Conservation (phyloP, 2,329 filamentous ascomycete species). For the Microsporum canis region DNA sequence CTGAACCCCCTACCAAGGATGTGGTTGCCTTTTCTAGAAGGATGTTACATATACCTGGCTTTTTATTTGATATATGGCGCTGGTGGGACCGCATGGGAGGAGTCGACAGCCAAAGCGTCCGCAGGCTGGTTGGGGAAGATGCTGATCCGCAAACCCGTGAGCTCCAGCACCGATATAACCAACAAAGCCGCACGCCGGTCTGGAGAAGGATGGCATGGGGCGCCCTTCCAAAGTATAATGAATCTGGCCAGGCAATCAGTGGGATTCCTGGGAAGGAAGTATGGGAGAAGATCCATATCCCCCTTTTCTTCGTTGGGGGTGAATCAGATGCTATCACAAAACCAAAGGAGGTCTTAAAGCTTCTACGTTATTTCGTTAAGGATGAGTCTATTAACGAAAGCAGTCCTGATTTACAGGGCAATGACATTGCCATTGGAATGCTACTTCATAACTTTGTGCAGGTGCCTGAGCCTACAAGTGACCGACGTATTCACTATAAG, state of each 20-base stretch:
- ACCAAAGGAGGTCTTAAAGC: constrained; percentile 57
- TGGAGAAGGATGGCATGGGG: constrained; percentile 75
- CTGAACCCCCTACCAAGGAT: constrained; percentile 49
- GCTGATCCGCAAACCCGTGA: constrained; percentile 33
- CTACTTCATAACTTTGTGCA: neutral
- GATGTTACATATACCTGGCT: constrained; percentile 54
- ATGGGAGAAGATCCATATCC: constrained; percentile 62
- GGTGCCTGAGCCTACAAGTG: neutral
- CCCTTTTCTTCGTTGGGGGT: constrained; percentile 68
- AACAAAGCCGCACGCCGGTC: constrained; percentile 68
- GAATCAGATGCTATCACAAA: constrained; percentile 66
- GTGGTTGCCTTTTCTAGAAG: constrained; percentile 43
- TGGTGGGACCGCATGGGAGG: constrained; percentile 71
- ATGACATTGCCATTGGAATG: constrained; percentile 1
- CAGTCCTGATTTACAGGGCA: neutral
- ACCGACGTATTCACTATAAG: neutral
- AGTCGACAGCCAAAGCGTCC: constrained; percentile 63
- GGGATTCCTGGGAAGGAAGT: constrained; percentile 58
- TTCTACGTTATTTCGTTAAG: constrained; percentile 35
- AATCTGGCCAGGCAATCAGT: constrained; percentile 42
- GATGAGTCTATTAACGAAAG: neutral
- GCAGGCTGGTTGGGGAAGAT: constrained; percentile 50
- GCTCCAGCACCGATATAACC: constrained; percentile 48
- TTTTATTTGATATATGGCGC: constrained; percentile 64
- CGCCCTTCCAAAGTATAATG: constrained; percentile 50